Evolutionary conservation across 352 stramenopile genomes (phyloP).

Genomic region (Phytophthora nicotianae): DNA sequence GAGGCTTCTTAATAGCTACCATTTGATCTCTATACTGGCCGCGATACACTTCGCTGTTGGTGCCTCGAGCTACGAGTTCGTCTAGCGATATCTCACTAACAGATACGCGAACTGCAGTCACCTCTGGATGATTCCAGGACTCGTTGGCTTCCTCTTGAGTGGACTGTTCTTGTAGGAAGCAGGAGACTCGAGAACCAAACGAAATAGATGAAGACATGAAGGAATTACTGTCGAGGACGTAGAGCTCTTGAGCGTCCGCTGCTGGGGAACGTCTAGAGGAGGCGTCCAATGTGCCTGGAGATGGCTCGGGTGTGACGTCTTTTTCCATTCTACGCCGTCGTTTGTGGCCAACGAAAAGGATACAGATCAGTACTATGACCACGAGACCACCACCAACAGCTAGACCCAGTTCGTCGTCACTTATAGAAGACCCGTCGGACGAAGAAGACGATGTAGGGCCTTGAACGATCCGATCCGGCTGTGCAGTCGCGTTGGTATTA

Average conservation of each 20-base stretch:
- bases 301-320: constrained; percentile 3
- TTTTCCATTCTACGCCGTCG: constrained; percentile 27
- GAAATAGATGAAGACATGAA: constrained; percentile 28
- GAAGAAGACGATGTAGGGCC: constrained; percentile 12
- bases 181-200: constrained; percentile 23
- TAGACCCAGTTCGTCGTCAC: constrained; percentile 33
- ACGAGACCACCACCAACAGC: constrained; percentile 28
- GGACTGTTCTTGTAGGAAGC: constrained; percentile 10
- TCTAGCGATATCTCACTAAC: constrained; percentile 33
- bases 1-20: constrained; percentile 65
- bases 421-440: constrained; percentile 15
- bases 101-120: constrained; percentile 27
- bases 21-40: constrained; percentile 41
- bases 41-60: constrained; percentile 67
- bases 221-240: constrained; percentile 23
- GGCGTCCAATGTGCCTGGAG: constrained; percentile 25
- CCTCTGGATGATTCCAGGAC: constrained; percentile 33
- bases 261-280: constrained; percentile 8
- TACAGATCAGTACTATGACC: constrained; percentile 20
- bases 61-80: constrained; percentile 37
- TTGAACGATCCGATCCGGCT: constrained; percentile 25
- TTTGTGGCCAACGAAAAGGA: constrained; percentile 30
- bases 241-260: constrained; percentile 19
- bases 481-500: constrained; percentile 6
- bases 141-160: constrained; percentile 7